Evolutionary conservation across 2,329 filamentous ascomycete species (phyloP), one percentile per base, ranked within the genome.

Genomic region (Cryphonectria parasitica): DNA sequence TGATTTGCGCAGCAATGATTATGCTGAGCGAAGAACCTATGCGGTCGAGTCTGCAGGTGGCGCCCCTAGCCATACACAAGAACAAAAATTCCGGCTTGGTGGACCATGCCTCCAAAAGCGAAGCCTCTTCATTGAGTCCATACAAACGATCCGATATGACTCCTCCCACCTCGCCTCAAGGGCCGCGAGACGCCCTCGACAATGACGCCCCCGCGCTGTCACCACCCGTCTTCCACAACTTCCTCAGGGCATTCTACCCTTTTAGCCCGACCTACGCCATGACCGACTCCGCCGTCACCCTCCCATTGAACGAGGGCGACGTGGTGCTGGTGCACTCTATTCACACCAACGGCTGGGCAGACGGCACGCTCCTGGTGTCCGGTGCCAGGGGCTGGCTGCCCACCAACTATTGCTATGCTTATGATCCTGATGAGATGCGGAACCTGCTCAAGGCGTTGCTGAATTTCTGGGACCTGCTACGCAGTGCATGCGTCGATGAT

Each of bases 331-430:
- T 99, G 31, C 96, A 99, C 80, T 98, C 96, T 4, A 93, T 98
- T 75, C 96, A 99, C 81, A 96, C 94, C 72, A 99, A 98, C 83
- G 96, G 96, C 75, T 99, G 96, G 96, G 96, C 96, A 43, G 96
- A 99, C 80, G 96, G 96, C 66, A 99, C 96, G 0, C 85, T 98
- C 56, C 83, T 99, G 72, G 88, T 91, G 34, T 93, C 94, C 2
- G 95, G 95, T 36, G 92, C 92, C 66, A 88, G 96, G 75, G 96
- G 96, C 73, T 99, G 96, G 96, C 84, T 99, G 72, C 96, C 96
- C 2, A 99, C 96, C 11, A 99, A 99, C 81, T 99, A 98, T 80
- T 99, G 96, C 83, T 95, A 98, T 79, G 88, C 93, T 13, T 99
- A 98, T 79, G 93, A 98, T 75, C 94, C 95, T 62, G 89, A 94